A percentile compares a stretch with the other conserved stretches of the same genome.
These are phyloP conservation scores for Paecilomyces dactylethromorphus DNA, from an alignment of 2,329 filamentous ascomycete genomes.

Conservation along the genomic window DNA sequence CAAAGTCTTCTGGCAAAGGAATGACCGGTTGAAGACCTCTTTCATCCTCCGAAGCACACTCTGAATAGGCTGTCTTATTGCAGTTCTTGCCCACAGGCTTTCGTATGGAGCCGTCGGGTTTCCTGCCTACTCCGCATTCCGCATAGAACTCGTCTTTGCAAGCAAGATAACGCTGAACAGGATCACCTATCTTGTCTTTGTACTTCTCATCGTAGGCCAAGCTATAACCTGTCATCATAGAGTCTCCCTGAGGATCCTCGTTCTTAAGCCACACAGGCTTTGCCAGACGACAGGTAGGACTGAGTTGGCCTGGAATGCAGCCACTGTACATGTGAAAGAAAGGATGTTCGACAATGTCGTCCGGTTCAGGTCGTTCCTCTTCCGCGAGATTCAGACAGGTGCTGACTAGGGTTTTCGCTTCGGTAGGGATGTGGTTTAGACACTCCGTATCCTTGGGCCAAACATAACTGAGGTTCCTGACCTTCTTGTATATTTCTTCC, in stretches of 20 bases:
- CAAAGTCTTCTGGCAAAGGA: slow-evolving; percentile 38
- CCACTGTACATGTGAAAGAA: slow-evolving; percentile 47
- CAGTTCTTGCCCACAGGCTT: slow-evolving; percentile 39
- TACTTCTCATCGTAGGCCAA: slow-evolving; percentile 37
- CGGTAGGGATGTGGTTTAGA: slow-evolving; percentile 41
- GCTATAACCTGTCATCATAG: slow-evolving; percentile 36
- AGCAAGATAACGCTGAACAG: slow-evolving; percentile 30
- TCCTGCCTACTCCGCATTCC: slow-evolving; percentile 39
- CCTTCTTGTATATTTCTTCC: slow-evolving; percentile 46
- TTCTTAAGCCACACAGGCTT: slow-evolving; percentile 38
- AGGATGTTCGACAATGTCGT: slow-evolving; percentile 43
- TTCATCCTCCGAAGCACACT: slow-evolving; percentile 41
- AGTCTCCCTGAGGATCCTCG: slow-evolving; percentile 41
- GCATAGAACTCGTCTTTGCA: slow-evolving; percentile 38
- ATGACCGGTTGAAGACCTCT: slow-evolving; percentile 39
- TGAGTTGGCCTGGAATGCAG: slow-evolving; percentile 39
- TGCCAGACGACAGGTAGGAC: slow-evolving; percentile 30
- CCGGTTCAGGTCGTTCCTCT: slow-evolving; percentile 42
- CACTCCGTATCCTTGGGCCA: slow-evolving; percentile 42
- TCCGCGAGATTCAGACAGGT: slow-evolving; percentile 43
- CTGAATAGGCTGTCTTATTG: slow-evolving; percentile 39
- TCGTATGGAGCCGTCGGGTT: slow-evolving; percentile 33
- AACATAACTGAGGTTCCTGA: slow-evolving; percentile 41
- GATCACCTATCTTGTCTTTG: slow-evolving; percentile 26
- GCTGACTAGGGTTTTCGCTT: slow-evolving; percentile 43